Evolutionary conservation across 352 stramenopile genomes (phyloP).

Genomic region (Plasmopara viticola): DNA sequence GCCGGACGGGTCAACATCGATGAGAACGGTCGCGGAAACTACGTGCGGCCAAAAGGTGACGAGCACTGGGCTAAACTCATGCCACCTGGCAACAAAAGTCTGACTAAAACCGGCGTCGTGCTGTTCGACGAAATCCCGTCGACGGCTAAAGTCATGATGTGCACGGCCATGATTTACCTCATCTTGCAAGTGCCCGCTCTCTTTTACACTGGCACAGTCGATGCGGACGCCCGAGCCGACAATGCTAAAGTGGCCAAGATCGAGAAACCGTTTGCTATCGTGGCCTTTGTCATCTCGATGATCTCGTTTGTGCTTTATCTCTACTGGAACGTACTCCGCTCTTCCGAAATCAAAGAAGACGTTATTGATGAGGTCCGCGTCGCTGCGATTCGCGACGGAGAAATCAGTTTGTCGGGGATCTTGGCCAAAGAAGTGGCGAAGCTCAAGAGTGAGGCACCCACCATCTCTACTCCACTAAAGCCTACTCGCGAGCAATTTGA

Average conservation of each 20-base stretch:
- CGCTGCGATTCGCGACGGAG: constrained; percentile 55
- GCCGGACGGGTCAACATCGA: constrained; percentile 94
- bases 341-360: constrained; percentile 56
- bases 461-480: constrained; percentile 44
- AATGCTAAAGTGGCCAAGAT: constrained; percentile 58
- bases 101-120: constrained; percentile 71
- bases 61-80: constrained; percentile 83
- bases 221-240: constrained; percentile 61
- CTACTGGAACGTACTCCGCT: constrained; percentile 85
- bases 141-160: constrained; percentile 88
- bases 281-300: constrained; percentile 86
- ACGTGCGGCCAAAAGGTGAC: constrained; percentile 71
- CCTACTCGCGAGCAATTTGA: constrained; percentile 45
- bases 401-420: constrained; percentile 78
- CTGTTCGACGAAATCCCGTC: constrained; percentile 84
- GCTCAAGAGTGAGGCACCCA: constrained; percentile 39
- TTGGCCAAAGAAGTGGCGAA: constrained; percentile 71
- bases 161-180: constrained; percentile 93
- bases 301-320: constrained; percentile 90
- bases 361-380: constrained; percentile 69
- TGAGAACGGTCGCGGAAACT: constrained; percentile 76
- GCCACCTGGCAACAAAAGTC: constrained; percentile 55
- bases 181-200: constrained; percentile 92
- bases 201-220: constrained; percentile 75
- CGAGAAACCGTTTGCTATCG: constrained; percentile 87